Conservation (phyloP, 371 early-diverging fungal genomes). For the Nosema muscidifuracis region DNA sequence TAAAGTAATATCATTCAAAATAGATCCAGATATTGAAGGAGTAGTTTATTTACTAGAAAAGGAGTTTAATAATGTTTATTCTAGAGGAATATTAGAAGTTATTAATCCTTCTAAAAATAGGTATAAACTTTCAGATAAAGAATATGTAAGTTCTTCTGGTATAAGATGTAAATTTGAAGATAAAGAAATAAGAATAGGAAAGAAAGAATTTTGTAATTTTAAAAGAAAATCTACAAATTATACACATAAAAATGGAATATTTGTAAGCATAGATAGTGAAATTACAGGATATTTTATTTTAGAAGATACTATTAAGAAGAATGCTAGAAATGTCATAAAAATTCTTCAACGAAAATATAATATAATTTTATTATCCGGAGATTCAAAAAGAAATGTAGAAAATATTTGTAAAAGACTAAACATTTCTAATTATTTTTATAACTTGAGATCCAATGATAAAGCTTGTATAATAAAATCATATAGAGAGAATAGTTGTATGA, state of each 20-base stretch:
- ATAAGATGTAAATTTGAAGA: neutral
- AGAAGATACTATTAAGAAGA: neutral
- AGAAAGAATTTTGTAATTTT: neutral
- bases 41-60: neutral
- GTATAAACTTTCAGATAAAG: neutral
- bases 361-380: neutral
- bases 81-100: neutral
- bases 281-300: neutral
- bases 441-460: neutral
- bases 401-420: neutral
- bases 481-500: neutral
- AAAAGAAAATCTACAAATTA: neutral
- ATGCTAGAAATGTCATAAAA: neutral
- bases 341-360: neutral
- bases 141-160: neutral
- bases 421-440: slow-evolving; percentile 2
- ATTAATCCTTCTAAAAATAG: no score
- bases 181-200: slow-evolving; percentile 5
- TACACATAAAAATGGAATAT: neutral
- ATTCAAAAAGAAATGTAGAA: slow-evolving; percentile 8
- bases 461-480: neutral
- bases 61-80: neutral
- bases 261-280: neutral
- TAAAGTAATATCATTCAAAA: neutral
- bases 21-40: neutral